Conservation (phyloP, 2,329 filamentous ascomycete genomes). For the Sporothrix pallida region DNA sequence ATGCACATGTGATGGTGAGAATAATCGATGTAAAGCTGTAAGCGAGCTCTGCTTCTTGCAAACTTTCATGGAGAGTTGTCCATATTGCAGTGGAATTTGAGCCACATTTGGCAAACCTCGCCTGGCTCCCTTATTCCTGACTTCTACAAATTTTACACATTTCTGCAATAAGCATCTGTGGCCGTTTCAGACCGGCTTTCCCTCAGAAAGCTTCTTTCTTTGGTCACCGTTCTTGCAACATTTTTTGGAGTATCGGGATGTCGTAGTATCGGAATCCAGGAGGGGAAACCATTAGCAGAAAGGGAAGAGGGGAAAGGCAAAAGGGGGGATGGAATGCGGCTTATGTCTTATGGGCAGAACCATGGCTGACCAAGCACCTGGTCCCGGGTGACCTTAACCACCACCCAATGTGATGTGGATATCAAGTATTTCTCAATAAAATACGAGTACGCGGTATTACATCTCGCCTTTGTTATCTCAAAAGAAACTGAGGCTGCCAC, state of each 20-base stretch:
- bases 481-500: background rate
- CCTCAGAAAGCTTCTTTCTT: background rate
- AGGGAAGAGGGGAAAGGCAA: background rate
- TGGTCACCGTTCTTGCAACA: background rate
- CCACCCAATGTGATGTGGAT: background rate
- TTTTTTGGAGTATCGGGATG: slow-evolving; percentile 11
- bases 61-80: too few species aligned
- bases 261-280: slow-evolving; percentile 20
- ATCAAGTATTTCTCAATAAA: background rate
- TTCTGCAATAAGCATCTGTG: background rate
- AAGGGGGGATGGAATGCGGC: background rate
- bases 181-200: background rate
- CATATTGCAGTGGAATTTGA: background rate
- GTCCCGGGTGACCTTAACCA: slow-evolving; percentile 24
- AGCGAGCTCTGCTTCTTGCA: background rate
- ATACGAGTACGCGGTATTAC: background rate
- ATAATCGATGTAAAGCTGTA: background rate
- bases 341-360: background rate
- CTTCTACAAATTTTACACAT: background rate
- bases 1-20: background rate
- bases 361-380: background rate
- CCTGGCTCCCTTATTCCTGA: background rate
- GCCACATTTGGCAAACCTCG: background rate
- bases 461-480: background rate
- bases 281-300: background rate